Conservation (phyloP, 768 basidiomycete genomes). For the Hericium rajendrae region DNA sequence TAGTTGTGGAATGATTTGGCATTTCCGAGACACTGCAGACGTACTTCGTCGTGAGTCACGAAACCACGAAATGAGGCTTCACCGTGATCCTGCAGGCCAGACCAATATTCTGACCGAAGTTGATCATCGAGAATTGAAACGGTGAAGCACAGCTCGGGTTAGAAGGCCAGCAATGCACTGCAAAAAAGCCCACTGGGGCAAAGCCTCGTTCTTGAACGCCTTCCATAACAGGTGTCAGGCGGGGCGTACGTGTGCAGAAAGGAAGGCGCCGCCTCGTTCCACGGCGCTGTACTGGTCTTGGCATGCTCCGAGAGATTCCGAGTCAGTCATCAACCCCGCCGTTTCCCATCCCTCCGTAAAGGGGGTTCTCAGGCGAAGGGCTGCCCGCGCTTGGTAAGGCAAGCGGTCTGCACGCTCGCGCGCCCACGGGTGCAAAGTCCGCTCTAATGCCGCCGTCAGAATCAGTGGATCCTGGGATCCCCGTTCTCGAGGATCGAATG, state of each 20-base stretch:
- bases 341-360: not conserved
- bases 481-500: not conserved
- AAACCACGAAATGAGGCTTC: too few relatives aligned
- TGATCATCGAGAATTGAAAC: too few relatives aligned
- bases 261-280: not conserved
- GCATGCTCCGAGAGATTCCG: not conserved
- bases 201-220: not conserved
- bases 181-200: too few relatives aligned
- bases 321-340: not conserved
- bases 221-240: not conserved
- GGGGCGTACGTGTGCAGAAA: not conserved
- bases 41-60: too few relatives aligned
- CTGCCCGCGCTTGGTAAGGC: too few relatives aligned
- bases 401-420: too few relatives aligned
- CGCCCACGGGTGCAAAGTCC: not conserved
- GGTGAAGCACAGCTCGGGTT: not conserved
- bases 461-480: not conserved
- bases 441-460: not conserved
- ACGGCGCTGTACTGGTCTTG: not conserved
- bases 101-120: too few relatives aligned
- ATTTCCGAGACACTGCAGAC: too few relatives aligned
- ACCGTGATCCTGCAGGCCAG: too few relatives aligned
- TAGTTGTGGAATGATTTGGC: too few relatives aligned
- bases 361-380: too few relatives aligned
- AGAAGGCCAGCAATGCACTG: not conserved